Evolutionary conservation across 768 basidiomycete species (phyloP).

Genomic region (Mycena pura): DNA sequence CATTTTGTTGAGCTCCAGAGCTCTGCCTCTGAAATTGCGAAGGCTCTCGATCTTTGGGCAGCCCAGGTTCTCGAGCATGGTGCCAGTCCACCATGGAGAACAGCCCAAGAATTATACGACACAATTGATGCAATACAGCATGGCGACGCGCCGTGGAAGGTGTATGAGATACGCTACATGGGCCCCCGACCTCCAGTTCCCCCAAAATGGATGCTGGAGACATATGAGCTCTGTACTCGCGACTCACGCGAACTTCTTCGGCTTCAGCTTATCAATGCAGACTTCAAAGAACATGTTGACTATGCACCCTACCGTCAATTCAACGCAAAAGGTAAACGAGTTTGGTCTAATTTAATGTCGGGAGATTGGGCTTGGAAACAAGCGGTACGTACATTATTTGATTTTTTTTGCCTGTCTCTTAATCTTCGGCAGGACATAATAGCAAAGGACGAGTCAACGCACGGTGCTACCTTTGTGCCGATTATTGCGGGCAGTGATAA

Average conservation of each 20-base stretch:
- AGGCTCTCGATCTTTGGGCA: background rate
- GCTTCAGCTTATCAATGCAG: background rate
- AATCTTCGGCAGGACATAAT: conserved; percentile 15
- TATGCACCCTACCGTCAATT: conserved; percentile 33
- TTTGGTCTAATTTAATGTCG: conserved; percentile 34
- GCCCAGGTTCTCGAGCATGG: too few relatives aligned
- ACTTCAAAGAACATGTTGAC: conserved; percentile 18
- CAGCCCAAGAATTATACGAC: background rate
- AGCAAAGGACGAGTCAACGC: conserved; percentile 21
- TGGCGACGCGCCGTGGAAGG: conserved; percentile 3
- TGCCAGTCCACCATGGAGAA: background rate
- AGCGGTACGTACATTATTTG: too few relatives aligned
- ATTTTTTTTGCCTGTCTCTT: conserved; percentile 6
- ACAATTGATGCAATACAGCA: background rate
- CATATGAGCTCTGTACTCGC: background rate
- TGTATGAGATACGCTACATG: background rate
- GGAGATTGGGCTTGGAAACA: conserved; percentile 34
- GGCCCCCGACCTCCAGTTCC: background rate
- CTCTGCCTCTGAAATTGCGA: background rate
- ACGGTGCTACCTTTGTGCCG: conserved; percentile 30
- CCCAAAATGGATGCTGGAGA: background rate
- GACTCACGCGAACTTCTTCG: background rate
- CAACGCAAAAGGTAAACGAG: conserved; percentile 23
- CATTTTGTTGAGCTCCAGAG: conserved; percentile 6
- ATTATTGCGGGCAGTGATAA: conserved; percentile 37